Base-by-base conservation (phyloP, 352 stramenopile species). In the Phytopythium sindhum region DNA sequence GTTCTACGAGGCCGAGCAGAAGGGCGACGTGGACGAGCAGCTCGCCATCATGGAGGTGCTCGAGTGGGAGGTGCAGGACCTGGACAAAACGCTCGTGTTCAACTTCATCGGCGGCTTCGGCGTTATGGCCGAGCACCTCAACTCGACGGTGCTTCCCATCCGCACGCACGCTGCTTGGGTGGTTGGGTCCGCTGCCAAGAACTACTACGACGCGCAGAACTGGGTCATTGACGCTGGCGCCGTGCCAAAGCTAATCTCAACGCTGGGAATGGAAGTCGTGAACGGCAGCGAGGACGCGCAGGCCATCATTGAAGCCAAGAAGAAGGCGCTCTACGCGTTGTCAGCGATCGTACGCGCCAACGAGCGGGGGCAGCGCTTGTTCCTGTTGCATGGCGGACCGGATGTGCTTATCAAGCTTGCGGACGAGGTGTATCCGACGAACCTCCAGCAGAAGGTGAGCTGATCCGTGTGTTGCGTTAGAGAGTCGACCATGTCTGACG, bases 31-130 rank as follows among this genome's bases (percentile, higher is more conserved):
- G 2, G 64, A 73, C 17, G 80, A 74, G 4, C 80, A 90, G 60
- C 26, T 93, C 7, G 71, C 74, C 24, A 73, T 82, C 42, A 71
- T 95, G 0, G 79, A 91, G 45, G 72, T 90, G 44, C 64, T 95
- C 9, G 86, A 95, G 66, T 95, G 81, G 80, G 86, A 95, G 67
- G 84, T 95, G n/a, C 81, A 93, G 64, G 86, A 95, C 64, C 69
- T 95, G 21, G 86, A 93, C 73, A 95, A 95, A 68, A 93, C 86
- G 9, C 84, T 89, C 58, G 80, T 93, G 4, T 93, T 95, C 71
- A 89, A 93, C 68, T 93, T 87, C 33, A 89, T 93, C 42, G 86
- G 86, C 10, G 86, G 86, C n/a, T 91, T 95, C 37, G 65, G 75
- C 50, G 77, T 91, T 51, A 82, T 93, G 50, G 61, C 80, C 17